These are phyloP conservation scores for Rhizoctonia solani DNA, from an alignment of 1,284 basidiomycete genomes.

Conservation along the genomic window DNA sequence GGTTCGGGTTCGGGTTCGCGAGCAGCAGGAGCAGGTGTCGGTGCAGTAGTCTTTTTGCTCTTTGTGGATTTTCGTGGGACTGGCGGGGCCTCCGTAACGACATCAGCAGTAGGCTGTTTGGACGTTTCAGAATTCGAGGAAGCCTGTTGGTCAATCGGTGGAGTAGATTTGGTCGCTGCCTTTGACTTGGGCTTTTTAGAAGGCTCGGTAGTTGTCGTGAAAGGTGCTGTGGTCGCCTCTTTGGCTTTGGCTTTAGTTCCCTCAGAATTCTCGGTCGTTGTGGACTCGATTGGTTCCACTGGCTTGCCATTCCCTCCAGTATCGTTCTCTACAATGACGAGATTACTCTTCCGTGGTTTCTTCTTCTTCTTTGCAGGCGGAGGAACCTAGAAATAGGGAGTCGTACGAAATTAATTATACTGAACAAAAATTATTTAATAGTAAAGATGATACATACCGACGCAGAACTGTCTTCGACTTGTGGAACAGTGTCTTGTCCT, in stretches of 20 bases:
- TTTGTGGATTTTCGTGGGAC: conserved; percentile 11
- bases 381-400: not conserved
- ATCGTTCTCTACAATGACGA: not conserved
- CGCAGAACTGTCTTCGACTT: too few species aligned
- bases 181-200: conserved; percentile 1
- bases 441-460: conserved; percentile 11
- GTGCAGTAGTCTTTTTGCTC: conserved; percentile 8
- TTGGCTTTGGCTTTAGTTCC: too few species aligned
- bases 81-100: not conserved
- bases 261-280: not conserved
- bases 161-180: not conserved
- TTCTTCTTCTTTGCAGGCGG: not conserved
- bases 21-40: not conserved
- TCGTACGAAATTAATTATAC: not conserved
- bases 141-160: not conserved
- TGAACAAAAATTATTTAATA: too few species aligned
- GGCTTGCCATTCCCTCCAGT: not conserved
- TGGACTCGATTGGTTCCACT: not conserved
- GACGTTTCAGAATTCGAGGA: not conserved
- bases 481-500: too few species aligned
- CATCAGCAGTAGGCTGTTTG: not conserved
- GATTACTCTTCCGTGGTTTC: not conserved
- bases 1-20: not conserved
- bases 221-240: too few species aligned
- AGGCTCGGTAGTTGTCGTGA: not conserved